These are phyloP conservation scores for Mycena rebaudengoi DNA, from an alignment of 768 basidiomycete genomes.

Conservation along the genomic window DNA sequence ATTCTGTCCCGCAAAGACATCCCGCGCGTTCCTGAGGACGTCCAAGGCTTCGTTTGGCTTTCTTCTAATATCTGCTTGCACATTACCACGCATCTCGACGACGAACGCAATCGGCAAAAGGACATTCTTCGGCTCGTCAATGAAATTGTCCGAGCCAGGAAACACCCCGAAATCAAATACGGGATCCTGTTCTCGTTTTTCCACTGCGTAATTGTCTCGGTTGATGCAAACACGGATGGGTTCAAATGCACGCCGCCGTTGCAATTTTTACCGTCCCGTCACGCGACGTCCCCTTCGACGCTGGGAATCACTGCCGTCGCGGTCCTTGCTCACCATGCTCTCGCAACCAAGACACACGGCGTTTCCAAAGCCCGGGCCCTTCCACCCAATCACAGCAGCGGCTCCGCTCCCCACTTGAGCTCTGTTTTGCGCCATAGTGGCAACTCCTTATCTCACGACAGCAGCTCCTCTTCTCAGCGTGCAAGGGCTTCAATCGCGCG, in stretches of 20 bases:
- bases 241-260: constrained; percentile 21
- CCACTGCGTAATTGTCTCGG: constrained; percentile 29
- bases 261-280: constrained; percentile 30
- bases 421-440: too few relatives aligned
- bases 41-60: not conserved
- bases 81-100: constrained; percentile 30
- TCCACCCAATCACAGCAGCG: not conserved
- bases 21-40: not conserved
- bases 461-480: too few relatives aligned
- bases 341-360: not conserved
- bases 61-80: constrained; percentile 16
- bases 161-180: not conserved
- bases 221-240: constrained; percentile 6
- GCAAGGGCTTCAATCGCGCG: too few relatives aligned
- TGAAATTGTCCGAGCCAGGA: not conserved
- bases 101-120: constrained; percentile 23
- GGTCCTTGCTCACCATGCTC: constrained; percentile 10
- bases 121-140: constrained; percentile 11
- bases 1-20: not conserved
- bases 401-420: too few relatives aligned
- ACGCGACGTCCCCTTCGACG: constrained; percentile 22
- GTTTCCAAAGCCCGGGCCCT: not conserved
- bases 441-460: too few relatives aligned
- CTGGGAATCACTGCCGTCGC: constrained; percentile 23
- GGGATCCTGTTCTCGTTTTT: constrained; percentile 30